Conservation (phyloP, 2,329 filamentous ascomycete genomes). For the Talaromyces verruculosus region DNA sequence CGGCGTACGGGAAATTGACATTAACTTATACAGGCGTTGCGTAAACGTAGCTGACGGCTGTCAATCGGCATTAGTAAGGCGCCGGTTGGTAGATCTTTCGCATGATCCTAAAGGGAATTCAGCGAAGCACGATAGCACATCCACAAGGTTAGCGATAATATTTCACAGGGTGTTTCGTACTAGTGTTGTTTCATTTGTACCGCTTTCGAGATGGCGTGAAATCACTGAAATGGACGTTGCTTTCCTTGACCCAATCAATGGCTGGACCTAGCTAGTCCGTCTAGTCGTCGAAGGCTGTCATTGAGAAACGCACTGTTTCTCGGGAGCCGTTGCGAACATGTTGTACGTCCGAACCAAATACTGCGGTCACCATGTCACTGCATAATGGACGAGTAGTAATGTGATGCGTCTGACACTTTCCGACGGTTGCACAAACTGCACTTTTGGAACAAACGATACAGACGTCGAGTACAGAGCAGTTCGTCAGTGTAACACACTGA, state of each 20-base stretch:
- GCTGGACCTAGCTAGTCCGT: background rate
- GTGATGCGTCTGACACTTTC: background rate
- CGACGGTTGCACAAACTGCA: background rate
- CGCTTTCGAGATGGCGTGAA: background rate
- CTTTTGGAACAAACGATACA: background rate
- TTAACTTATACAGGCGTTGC: background rate
- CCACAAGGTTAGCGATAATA: background rate
- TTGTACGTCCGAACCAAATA: background rate
- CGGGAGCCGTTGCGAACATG: background rate
- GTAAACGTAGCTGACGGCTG: background rate
- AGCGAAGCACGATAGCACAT: background rate
- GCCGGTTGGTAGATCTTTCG: background rate
- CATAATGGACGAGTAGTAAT: background rate
- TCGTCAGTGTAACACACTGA: background rate
- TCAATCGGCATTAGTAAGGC: background rate
- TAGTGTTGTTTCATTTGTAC: background rate
- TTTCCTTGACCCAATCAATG: background rate
- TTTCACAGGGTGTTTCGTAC: background rate
- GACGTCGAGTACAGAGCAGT: background rate
- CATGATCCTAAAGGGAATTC: background rate
- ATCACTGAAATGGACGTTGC: background rate
- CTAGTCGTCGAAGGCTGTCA: background rate
- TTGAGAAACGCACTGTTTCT: background rate
- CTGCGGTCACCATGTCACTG: background rate
- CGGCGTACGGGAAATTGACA: slow-evolving; percentile 1